Conservation (phyloP, 208 protist species). For the Leishmania turanica region DNA sequence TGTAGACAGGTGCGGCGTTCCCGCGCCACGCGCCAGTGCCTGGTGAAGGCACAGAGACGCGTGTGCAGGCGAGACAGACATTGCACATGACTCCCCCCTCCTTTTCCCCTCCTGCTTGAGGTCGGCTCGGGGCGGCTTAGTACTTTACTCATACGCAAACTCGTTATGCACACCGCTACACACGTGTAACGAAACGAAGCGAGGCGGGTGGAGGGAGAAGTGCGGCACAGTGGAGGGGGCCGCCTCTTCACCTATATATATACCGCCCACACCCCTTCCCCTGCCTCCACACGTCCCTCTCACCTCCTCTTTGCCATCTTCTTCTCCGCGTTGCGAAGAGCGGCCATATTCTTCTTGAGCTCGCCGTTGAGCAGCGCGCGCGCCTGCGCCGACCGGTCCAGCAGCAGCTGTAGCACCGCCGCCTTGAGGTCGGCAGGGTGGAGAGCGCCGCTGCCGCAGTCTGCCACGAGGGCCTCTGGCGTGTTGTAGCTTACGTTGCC, state of each 20-base stretch:
- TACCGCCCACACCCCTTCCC: background rate
- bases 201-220: background rate
- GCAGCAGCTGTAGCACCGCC: constrained; percentile 70
- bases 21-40: background rate
- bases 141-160: background rate
- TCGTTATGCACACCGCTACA: background rate
- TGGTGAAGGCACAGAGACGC: background rate
- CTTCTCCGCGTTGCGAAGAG: constrained; percentile 79
- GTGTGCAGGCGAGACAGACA: background rate
- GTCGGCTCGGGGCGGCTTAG: background rate
- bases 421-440: constrained; percentile 94
- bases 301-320: constrained; percentile 78
- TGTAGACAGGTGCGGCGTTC: background rate
- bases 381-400: constrained; percentile 35
- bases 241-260: background rate
- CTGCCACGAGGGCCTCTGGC: constrained; percentile 43
- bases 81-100: background rate
- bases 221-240: background rate
- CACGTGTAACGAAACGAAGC: too few species aligned
- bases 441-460: constrained; percentile 69
- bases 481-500: constrained; percentile 58
- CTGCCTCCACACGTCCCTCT: background rate
- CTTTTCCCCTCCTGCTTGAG: background rate
- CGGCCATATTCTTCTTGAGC: constrained; percentile 67
- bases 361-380: constrained; percentile 51